Conservation (phyloP, 306 rosid genomes). For the Castanea crenata region DNA sequence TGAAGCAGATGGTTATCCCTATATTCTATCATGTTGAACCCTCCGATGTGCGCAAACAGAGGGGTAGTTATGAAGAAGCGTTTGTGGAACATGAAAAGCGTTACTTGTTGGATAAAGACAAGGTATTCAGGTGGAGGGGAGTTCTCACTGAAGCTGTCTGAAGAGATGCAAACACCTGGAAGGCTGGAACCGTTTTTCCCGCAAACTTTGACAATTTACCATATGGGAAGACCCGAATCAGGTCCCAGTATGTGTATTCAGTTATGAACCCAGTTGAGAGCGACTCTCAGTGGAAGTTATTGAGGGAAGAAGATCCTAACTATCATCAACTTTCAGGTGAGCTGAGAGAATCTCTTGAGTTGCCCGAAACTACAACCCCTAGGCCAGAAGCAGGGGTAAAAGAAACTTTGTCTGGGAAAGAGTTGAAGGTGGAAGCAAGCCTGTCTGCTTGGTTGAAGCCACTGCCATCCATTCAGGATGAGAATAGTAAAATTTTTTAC, state of each 20-base stretch:
- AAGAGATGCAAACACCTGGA: constrained; percentile 93
- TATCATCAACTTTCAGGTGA: constrained; percentile 43
- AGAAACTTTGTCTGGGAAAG: constrained; percentile 34
- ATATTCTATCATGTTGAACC: not conserved
- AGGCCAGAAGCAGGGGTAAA: constrained; percentile 28
- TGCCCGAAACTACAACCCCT: constrained; percentile 40
- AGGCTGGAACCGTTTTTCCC: constrained; percentile 89
- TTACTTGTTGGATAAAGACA: not conserved
- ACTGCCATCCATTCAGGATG: constrained; percentile 34
- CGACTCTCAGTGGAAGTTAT: constrained; percentile 35
- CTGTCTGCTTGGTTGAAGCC: constrained; percentile 69
- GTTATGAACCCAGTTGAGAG: constrained; percentile 41
- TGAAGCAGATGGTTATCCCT: not conserved
- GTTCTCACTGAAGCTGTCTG: constrained; percentile 33
- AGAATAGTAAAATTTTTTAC: constrained; percentile 28
- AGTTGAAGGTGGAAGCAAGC: constrained; percentile 56
- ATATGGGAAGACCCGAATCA: constrained; percentile 50
- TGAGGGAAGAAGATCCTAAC: constrained; percentile 46
- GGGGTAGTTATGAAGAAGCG: not conserved
- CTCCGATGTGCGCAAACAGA: not conserved
- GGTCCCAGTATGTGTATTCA: constrained; percentile 69
- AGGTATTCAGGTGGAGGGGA: not conserved
- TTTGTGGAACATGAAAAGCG: not conserved
- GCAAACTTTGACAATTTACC: constrained; percentile 48
- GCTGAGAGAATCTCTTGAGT: constrained; percentile 40